Base-by-base conservation (phyloP, 2,329 filamentous ascomycete species). In the Pyricularia pennisetigena region DNA sequence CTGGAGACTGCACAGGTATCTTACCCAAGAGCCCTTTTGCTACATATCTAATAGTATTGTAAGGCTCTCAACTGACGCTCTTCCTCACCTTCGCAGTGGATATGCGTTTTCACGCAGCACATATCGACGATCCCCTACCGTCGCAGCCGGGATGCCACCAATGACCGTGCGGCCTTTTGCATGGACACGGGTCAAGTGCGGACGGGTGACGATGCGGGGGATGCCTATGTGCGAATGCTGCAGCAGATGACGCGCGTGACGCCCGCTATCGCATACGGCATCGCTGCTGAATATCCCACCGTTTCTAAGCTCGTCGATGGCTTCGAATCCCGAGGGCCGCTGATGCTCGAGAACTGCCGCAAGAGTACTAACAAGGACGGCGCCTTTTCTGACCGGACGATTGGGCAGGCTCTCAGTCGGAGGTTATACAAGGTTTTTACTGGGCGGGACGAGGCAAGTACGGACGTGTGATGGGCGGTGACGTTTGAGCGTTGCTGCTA, bases 161-260 rank as follows among this genome's bases (percentile, higher is more conserved):
- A 78, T 71, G 81, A 80, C 68, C 81, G 83, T 14, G 87, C 86
- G 1, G 82, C 85, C 0, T 94, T 94, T 75, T 94, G 91, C 78
- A 93, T 94, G 89, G 90, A 92, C 67, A 81, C 82, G 0, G 91
- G 91, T 0, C 91, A 94, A 77, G 89, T 94, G 61, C 87, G 86
- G 68, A 86, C 88, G 0, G 91, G 91, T 30, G 85, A 90, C 30
- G 85, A 86, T 62, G 78, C 83, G 1, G 76, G 79, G 7, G 91
- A 94, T 72, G 92, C 88, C 0, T 94, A 90, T 71, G 80, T 87
- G 63, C 86, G 86, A 71, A 92, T 94, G 90, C 79, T 95, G 66
- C 89, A 93, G 77, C 89, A 93, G 77, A 86, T 94, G 59, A 82
- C 82, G 16, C 85, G 90, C 20, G 84, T 94, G 20, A 94, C 92